These are phyloP conservation scores for Xylariomycetidae sp. DNA, from an alignment of 2,329 filamentous ascomycete species.

Conservation along the genomic window DNA sequence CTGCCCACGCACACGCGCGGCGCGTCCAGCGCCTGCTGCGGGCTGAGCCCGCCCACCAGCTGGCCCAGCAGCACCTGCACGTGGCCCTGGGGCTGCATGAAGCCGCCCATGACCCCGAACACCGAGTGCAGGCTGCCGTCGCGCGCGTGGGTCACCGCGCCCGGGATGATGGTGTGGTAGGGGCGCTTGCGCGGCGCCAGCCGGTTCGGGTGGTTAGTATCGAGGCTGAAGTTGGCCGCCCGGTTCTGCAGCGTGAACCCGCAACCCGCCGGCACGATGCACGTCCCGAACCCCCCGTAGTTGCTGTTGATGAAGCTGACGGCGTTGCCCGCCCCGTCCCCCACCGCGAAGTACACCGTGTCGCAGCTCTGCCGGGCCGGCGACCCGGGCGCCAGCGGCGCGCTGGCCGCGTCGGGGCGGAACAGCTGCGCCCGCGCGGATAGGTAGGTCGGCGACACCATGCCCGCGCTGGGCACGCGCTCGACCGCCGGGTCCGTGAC, in stretches of 20 bases:
- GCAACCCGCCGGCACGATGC: constrained; percentile 76
- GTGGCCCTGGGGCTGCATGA: constrained; percentile 97
- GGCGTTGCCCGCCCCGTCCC: constrained; percentile 78
- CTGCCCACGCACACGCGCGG: constrained; percentile 79
- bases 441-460: constrained; percentile 71
- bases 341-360: constrained; percentile 88
- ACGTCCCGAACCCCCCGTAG: constrained; percentile 82
- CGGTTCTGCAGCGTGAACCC: constrained; percentile 95
- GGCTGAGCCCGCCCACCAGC: constrained; percentile 71
- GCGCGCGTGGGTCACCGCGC: constrained; percentile 70
- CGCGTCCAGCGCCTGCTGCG: constrained; percentile 84
- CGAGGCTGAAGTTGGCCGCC: constrained; percentile 76
- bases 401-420: constrained; percentile 53
- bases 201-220: constrained; percentile 66
- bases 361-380: constrained; percentile 82
- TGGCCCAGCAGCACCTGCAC: constrained; percentile 90
- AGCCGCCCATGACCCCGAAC: constrained; percentile 96
- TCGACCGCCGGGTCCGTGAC: constrained; percentile 74
- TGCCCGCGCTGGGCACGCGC: constrained; percentile 60
- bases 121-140: constrained; percentile 76
- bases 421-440: constrained; percentile 60
- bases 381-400: constrained; percentile 61
- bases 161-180: constrained; percentile 97
- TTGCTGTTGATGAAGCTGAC: constrained; percentile 97
- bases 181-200: constrained; percentile 79